phyloP scores from a whole-genome alignment of 768 basidiomycete genomes.

The Tulasnella sp. region DNA sequence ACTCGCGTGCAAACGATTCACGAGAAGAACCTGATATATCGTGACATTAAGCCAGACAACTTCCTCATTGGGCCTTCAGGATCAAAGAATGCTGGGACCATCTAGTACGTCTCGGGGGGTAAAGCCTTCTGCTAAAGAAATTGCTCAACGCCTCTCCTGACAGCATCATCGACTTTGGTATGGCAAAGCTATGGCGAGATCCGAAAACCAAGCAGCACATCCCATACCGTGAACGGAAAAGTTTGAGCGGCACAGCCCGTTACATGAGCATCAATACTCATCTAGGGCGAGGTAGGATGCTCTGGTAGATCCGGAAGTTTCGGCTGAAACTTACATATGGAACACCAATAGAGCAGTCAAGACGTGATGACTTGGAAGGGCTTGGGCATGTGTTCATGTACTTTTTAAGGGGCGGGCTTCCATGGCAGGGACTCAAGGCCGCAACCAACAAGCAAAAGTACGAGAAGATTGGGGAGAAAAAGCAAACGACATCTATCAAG shows the following conservation, averaged over 20 bases:
- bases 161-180: slow-evolving; percentile 88
- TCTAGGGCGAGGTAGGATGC: slow-evolving; percentile 76
- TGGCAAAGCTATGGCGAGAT: slow-evolving; percentile 99
- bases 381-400: slow-evolving; percentile 99
- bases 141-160: slow-evolving; percentile 35
- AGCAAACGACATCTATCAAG: slow-evolving; percentile 87
- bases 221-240: slow-evolving; percentile 97
- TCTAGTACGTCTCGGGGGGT: slow-evolving; percentile 50
- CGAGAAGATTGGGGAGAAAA: slow-evolving; percentile 99
- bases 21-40: slow-evolving; percentile 99
- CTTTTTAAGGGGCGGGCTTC: slow-evolving; percentile 92
- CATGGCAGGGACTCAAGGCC: slow-evolving; percentile 97
- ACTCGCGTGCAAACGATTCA: slow-evolving; percentile 97
- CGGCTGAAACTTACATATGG: slow-evolving; percentile 9
- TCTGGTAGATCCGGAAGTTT: slow-evolving; percentile 26
- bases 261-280: slow-evolving; percentile 99
- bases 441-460: slow-evolving; percentile 99
- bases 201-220: slow-evolving; percentile 99
- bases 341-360: slow-evolving; percentile 74
- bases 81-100: slow-evolving; percentile 79
- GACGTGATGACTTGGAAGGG: slow-evolving; percentile 95
- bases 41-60: slow-evolving; percentile 99
- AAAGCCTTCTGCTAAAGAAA: neutral
- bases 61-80: slow-evolving; percentile 94
- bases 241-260: slow-evolving; percentile 92